phyloP scores from a whole-genome alignment of 495 filamentous ascomycete genomes.

The Neurospora sp. region DNA sequence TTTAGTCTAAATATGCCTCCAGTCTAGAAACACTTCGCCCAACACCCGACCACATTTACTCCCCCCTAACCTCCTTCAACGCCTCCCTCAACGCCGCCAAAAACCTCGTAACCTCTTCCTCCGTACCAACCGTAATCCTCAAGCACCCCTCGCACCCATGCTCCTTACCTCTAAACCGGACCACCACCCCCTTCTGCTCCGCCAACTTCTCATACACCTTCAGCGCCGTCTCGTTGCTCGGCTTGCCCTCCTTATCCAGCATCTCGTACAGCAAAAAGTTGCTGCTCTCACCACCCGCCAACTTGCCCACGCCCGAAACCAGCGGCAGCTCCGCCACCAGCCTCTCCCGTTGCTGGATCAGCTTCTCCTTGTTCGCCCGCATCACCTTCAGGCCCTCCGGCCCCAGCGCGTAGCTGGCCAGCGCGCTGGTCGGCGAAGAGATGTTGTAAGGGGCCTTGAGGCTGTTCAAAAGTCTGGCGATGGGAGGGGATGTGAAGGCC shows the following conservation, averaged over 20 bases:
- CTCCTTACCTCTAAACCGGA: slow-evolving; percentile 89
- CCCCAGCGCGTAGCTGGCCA: slow-evolving; percentile 64
- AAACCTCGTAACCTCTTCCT: slow-evolving; percentile 70
- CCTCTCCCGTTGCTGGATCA: slow-evolving; percentile 67
- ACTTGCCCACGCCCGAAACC: slow-evolving; percentile 68
- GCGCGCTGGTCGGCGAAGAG: slow-evolving; percentile 69
- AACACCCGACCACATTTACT: background rate
- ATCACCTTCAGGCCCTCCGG: slow-evolving; percentile 58
- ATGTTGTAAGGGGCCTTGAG: slow-evolving; percentile 96
- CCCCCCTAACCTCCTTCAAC: slow-evolving; percentile 42
- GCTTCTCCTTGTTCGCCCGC: slow-evolving; percentile 51
- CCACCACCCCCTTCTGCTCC: slow-evolving; percentile 81
- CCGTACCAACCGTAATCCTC: slow-evolving; percentile 86
- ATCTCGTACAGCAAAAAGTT: slow-evolving; percentile 92
- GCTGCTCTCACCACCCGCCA: slow-evolving; percentile 67
- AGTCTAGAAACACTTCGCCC: background rate
- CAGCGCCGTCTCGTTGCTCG: slow-evolving; percentile 68
- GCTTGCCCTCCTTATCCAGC: slow-evolving; percentile 56
- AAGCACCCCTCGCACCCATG: slow-evolving; percentile 79
- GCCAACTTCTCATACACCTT: slow-evolving; percentile 75
- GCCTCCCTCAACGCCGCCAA: slow-evolving; percentile 55
- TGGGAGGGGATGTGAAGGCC: slow-evolving; percentile 47
- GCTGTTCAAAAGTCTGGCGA: slow-evolving; percentile 68
- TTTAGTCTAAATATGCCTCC: background rate
- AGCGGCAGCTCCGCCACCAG: slow-evolving; percentile 61